These are phyloP conservation scores for Sicyos baderoa DNA, from an alignment of 306 rosid genomes.

Conservation along the genomic window DNA sequence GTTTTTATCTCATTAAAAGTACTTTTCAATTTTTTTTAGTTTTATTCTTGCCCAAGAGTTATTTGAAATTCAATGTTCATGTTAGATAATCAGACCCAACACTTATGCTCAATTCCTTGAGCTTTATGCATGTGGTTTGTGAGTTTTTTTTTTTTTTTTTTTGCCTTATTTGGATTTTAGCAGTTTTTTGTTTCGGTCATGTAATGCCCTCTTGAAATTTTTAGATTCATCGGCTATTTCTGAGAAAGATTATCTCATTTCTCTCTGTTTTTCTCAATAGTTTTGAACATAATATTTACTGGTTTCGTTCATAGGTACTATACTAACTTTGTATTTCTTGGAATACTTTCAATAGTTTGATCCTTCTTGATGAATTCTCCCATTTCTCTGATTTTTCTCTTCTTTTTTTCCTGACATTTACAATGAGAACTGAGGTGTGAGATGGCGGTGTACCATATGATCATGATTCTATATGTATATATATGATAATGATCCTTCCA, in stretches of 20 bases:
- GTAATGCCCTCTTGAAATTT: background rate
- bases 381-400: background rate
- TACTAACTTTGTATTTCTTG: too few species aligned
- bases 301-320: background rate
- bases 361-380: background rate
- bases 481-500: too few species aligned
- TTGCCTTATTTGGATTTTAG: too few species aligned
- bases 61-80: background rate
- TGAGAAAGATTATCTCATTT: background rate
- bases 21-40: background rate
- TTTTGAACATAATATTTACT: background rate
- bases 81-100: background rate
- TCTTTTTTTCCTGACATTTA: background rate
- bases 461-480: background rate
- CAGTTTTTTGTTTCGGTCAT: background rate
- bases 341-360: too few species aligned
- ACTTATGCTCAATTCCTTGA: background rate
- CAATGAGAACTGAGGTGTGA: background rate
- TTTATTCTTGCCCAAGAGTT: background rate
- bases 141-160: too few species aligned
- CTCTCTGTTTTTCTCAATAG: too few species aligned
- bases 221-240: background rate
- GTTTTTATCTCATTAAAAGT: background rate
- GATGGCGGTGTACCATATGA: background rate
- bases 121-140: slow-evolving; percentile 3